A percentile compares a stretch with the other conserved stretches of the same genome.
These are phyloP conservation scores for Chaetomium olivaceum DNA, from an alignment of 2,329 filamentous ascomycete species.

Conservation along the genomic window DNA sequence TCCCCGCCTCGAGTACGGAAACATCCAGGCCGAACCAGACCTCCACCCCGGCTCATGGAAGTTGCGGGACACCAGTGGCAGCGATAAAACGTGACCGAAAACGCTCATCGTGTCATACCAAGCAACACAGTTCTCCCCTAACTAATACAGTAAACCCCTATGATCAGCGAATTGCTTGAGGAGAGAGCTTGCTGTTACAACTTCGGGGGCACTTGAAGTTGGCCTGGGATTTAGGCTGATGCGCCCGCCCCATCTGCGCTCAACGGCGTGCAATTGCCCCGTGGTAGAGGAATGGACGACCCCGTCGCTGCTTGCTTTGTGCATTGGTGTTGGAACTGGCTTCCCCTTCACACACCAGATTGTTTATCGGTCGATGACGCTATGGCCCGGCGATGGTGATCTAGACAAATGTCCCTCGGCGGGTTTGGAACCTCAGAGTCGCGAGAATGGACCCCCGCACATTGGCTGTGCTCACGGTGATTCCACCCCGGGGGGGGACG, in stretches of 20 bases:
- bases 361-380: constrained; percentile 19
- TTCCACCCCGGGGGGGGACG: background rate
- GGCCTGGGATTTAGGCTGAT: constrained; percentile 29
- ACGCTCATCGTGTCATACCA: background rate
- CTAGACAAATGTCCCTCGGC: background rate
- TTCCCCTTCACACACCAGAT: constrained; percentile 5
- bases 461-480: background rate
- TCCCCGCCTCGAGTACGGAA: constrained; percentile 13
- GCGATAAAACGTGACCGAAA: constrained; percentile 20
- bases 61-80: constrained; percentile 13
- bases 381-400: background rate
- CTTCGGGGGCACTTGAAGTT: background rate
- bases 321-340: background rate
- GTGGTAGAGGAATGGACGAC: background rate
- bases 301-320: background rate
- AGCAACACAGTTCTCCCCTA: background rate
- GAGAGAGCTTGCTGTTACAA: background rate
- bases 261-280: background rate
- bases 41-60: constrained; percentile 2
- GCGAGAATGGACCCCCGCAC: background rate
- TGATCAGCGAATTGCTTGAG: background rate
- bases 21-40: constrained; percentile 19
- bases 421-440: background rate
- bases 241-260: background rate
- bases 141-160: background rate